A percentile compares a stretch with the other conserved stretches of the same genome.
Evolutionary conservation across 768 basidiomycete species (phyloP).

Genomic region (Kwoniella bestiolae): DNA sequence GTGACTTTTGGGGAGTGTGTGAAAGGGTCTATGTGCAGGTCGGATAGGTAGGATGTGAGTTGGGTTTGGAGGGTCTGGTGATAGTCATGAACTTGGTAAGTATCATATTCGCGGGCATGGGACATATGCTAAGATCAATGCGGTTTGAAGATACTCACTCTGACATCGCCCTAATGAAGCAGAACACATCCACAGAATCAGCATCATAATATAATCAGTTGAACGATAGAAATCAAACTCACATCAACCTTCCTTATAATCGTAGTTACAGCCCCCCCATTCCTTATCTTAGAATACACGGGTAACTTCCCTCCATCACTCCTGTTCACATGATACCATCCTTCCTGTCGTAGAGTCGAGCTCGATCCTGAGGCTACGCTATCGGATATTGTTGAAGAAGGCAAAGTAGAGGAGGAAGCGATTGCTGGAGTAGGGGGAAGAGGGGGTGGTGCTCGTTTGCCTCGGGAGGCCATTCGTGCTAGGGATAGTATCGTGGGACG

Average conservation of each 20-base stretch:
- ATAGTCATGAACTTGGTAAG: not conserved
- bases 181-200: not conserved
- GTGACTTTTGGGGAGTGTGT: conserved; percentile 23
- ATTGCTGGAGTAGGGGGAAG: not conserved
- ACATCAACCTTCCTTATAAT: conserved; percentile 34
- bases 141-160: not conserved
- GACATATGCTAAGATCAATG: not conserved
- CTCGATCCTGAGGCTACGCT: not conserved
- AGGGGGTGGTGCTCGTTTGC: not conserved
- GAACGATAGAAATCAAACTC: conserved; percentile 12
- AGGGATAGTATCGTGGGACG: not conserved
- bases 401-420: not conserved
- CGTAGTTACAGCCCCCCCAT: conserved; percentile 27
- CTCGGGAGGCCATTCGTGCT: not conserved
- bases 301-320: conserved; percentile 26
- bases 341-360: not conserved
- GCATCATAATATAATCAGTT: not conserved
- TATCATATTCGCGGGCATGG: not conserved
- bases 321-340: conserved; percentile 23
- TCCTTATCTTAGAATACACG: conserved; percentile 34
- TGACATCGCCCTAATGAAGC: conserved; percentile 1
- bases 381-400: not conserved
- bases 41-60: conserved; percentile 11
- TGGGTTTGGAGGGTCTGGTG: conserved; percentile 26
- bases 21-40: conserved; percentile 27